Evolutionary conservation across 305 asterid species (phyloP), one percentile per base, ranked within the genome.

Genomic region (Galium porrigens): DNA sequence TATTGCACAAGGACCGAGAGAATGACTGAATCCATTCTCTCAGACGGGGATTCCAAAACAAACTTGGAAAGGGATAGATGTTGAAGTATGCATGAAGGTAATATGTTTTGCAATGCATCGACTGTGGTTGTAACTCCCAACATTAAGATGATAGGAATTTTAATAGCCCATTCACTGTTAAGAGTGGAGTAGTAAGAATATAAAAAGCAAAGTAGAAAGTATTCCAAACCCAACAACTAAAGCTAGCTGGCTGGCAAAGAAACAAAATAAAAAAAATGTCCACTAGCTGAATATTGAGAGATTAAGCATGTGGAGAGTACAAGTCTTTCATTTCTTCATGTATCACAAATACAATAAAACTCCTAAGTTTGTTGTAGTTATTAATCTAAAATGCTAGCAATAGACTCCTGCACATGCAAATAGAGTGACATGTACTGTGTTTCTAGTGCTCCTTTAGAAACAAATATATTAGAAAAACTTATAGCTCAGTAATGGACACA

Each of bases 81-180:
- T 64, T 81, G 83, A 70, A 82, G 87, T 36, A 80, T 73, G 65
- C 49, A 80, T 22, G 94, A 81, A 80, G 88, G 76, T 65, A 92
- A 74, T 64, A 66, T 74, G 76, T 74, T 81, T 70, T 81, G 79
- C 65, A 86, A 75, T 78, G 84, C 85, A 80, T 87, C 90, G 75
- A 78, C 67, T 59, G 80, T 85, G 46, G 97, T 90, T 59, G 96
- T 88, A 65, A 92, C 88, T 65, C 99, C 99, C 73, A 88, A 77
- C 69, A 92, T 72, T 74, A 92, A 78, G 72, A 86, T 74, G 58
- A 85, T 70, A 55, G 99, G 99, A 73, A 87, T 59, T 79, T 89
- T 92, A 69, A 80, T 71, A 25, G 81, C 78, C 95, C 96, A 92
- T 83, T 92, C 99, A 78, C 96, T 91, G 92, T 62, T 68, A 74